Conservation (phyloP, 1,139 yeast species). For the Yamadazyma pseudoaaseri region DNA sequence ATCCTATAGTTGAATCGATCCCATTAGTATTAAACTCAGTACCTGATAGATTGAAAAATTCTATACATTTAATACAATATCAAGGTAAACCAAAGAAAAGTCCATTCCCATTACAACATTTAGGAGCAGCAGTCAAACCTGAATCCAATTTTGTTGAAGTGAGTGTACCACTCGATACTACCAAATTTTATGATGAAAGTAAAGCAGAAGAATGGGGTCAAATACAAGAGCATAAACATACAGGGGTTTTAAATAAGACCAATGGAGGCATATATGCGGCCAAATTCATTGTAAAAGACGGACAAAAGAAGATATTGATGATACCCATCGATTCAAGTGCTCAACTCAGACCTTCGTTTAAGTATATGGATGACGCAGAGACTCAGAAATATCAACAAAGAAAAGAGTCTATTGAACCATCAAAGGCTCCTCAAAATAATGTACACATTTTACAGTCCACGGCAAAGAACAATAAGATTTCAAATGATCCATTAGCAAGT, state of each 20-base stretch:
- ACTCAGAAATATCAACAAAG: constrained; percentile 25
- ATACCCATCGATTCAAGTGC: constrained; percentile 66
- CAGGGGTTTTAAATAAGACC: constrained; percentile 62
- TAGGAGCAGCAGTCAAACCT: constrained; percentile 56
- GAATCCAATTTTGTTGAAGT: constrained; percentile 59
- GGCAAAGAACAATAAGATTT: constrained; percentile 47
- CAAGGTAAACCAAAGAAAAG: constrained; percentile 61
- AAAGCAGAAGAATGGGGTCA: constrained; percentile 65
- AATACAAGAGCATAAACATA: constrained; percentile 58
- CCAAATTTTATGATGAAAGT: constrained; percentile 60
- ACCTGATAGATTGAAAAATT: constrained; percentile 21
- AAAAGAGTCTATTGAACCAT: constrained; percentile 26
- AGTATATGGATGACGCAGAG: constrained; percentile 63
- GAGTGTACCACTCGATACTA: constrained; percentile 67
- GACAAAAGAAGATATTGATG: constrained; percentile 51
- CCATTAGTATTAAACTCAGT: constrained; percentile 52
- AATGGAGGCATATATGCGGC: constrained; percentile 52
- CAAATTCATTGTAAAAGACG: constrained; percentile 21
- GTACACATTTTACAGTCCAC: constrained; percentile 46
- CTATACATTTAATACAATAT: constrained; percentile 56
- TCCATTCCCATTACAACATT: constrained; percentile 34
- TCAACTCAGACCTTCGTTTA: constrained; percentile 81
- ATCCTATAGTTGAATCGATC: constrained; percentile 74
- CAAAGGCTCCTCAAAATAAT: constrained; percentile 20
- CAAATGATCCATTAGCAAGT: constrained; percentile 72